phyloP scores from a whole-genome alignment of 176 grass and related monocot genomes.

The Oryza meridionalis region DNA sequence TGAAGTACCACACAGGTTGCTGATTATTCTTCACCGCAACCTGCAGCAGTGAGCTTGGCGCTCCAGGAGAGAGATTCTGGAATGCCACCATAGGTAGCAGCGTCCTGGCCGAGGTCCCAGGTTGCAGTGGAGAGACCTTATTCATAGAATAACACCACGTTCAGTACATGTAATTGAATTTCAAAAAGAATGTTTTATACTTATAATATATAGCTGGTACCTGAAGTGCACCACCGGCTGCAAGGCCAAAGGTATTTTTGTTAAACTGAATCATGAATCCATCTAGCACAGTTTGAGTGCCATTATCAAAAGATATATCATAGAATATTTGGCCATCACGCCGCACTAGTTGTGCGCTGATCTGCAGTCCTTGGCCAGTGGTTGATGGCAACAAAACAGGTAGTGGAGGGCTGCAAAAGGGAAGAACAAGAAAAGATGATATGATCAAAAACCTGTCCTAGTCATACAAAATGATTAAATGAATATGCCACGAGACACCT shows the following conservation, averaged over 20 bases:
- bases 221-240: constrained; percentile 88
- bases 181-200: background rate
- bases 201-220: constrained; percentile 41
- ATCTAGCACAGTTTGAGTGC: constrained; percentile 70
- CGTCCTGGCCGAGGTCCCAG: constrained; percentile 75
- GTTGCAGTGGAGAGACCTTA: constrained; percentile 83
- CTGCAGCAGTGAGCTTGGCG: constrained; percentile 76
- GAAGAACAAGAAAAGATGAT: constrained; percentile 29
- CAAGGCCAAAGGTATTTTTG: constrained; percentile 97
- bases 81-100: constrained; percentile 86
- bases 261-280: constrained; percentile 99
- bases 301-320: constrained; percentile 83
- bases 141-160: constrained; percentile 22
- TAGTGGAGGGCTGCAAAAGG: constrained; percentile 65
- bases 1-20: constrained; percentile 98
- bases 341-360: constrained; percentile 79
- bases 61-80: constrained; percentile 78
- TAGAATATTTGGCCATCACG: constrained; percentile 94
- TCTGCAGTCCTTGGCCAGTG: constrained; percentile 93
- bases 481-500: constrained; percentile 12
- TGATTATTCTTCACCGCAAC: constrained; percentile 97
- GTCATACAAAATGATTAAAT: constrained; percentile 20
- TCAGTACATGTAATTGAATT: constrained; percentile 34
- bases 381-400: constrained; percentile 81
- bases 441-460: constrained; percentile 22